These are phyloP conservation scores for Citrus sp. DNA, from an alignment of 345 rosid species.

Conservation along the genomic window DNA sequence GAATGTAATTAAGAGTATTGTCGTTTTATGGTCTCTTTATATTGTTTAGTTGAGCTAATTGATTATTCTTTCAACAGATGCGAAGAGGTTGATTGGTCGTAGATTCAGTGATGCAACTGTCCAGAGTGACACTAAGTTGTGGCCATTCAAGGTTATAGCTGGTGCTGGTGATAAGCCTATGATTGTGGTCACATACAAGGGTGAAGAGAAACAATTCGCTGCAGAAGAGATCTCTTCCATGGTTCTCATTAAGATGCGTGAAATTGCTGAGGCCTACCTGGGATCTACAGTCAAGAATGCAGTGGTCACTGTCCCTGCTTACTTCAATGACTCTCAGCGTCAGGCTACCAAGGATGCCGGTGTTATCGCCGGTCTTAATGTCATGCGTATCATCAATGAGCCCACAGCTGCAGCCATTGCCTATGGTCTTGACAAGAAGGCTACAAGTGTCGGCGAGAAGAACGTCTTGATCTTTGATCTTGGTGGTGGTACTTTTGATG, in stretches of 20 bases:
- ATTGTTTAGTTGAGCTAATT: not conserved
- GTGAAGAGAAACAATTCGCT: slow-evolving; percentile 65
- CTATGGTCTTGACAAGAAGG: slow-evolving; percentile 77
- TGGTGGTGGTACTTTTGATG: slow-evolving; percentile 84
- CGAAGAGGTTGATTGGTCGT: slow-evolving; percentile 73
- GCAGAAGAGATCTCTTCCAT: slow-evolving; percentile 76
- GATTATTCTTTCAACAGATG: slow-evolving; percentile 38
- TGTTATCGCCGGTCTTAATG: slow-evolving; percentile 73
- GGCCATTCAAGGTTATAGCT: slow-evolving; percentile 73
- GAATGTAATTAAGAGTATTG: not conserved
- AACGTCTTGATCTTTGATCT: slow-evolving; percentile 72
- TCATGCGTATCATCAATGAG: slow-evolving; percentile 72
- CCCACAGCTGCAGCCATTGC: slow-evolving; percentile 87
- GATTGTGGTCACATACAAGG: slow-evolving; percentile 64
- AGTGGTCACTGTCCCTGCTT: slow-evolving; percentile 73
- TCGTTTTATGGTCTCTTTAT: not conserved
- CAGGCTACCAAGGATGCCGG: slow-evolving; percentile 83
- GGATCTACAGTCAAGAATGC: slow-evolving; percentile 65
- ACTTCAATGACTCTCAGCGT: slow-evolving; percentile 83
- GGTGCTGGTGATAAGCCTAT: slow-evolving; percentile 76
- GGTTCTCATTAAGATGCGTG: slow-evolving; percentile 83
- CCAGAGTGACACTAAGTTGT: slow-evolving; percentile 63
- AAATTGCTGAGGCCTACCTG: slow-evolving; percentile 79
- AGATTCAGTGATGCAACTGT: slow-evolving; percentile 61
- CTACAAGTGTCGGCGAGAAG: slow-evolving; percentile 74